Evolutionary conservation across 2,329 filamentous ascomycete genomes (phyloP).

Genomic region (Sclerotinia subarctica): DNA sequence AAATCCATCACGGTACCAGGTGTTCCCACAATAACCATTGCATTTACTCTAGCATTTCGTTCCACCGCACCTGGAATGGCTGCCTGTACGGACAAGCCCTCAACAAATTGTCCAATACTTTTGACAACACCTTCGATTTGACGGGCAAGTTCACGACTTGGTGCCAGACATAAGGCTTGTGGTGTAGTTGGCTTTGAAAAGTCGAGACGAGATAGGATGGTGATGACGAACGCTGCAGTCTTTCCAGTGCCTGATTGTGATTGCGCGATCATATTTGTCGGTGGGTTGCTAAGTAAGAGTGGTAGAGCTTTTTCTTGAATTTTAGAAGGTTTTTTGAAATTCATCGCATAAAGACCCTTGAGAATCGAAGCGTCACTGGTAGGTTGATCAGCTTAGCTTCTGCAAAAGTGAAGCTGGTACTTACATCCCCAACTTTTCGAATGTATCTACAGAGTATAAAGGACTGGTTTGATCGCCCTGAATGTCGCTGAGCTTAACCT

Average conservation of each 20-base stretch:
- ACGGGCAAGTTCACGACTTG: conserved; percentile 88
- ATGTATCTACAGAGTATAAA: conserved; percentile 78
- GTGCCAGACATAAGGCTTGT: conserved; percentile 85
- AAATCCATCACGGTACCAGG: conserved; percentile 90
- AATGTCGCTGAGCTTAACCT: conserved; percentile 87
- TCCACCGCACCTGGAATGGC: conserved; percentile 77
- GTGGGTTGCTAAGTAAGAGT: conserved; percentile 81
- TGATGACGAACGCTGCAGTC: conserved; percentile 93
- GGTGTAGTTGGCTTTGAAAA: conserved; percentile 62
- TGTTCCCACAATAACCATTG: conserved; percentile 85
- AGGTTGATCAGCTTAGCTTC: conserved; percentile 21
- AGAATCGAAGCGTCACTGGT: conserved; percentile 61
- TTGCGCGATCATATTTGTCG: conserved; percentile 92
- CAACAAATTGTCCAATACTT: conserved; percentile 80
- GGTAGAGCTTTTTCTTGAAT: conserved; percentile 95
- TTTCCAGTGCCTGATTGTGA: conserved; percentile 99
- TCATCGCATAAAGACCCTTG: conserved; percentile 74
- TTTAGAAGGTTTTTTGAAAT: conserved; percentile 93
- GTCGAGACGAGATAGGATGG: conserved; percentile 84
- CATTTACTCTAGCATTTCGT: conserved; percentile 65
- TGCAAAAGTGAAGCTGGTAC: conserved; percentile 5
- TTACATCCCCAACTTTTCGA: conserved; percentile 82
- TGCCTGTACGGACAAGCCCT: conserved; percentile 70
- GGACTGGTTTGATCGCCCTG: conserved; percentile 85
- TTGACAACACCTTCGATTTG: conserved; percentile 87